These are phyloP conservation scores for Cryphonectria radicalis DNA, from an alignment of 2,329 filamentous ascomycete species.

Conservation along the genomic window DNA sequence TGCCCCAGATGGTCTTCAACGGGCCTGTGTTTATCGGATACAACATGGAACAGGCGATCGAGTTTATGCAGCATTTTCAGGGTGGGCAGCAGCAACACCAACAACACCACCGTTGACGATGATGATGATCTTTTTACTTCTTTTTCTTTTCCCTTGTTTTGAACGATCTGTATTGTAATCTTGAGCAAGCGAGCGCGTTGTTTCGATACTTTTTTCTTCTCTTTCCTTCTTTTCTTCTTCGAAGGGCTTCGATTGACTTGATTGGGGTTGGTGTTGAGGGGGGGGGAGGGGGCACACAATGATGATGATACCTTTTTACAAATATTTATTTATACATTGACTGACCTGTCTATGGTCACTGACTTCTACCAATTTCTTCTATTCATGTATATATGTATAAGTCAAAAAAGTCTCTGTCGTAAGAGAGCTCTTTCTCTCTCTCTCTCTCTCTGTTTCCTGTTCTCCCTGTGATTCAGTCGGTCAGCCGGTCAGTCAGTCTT, in stretches of 20 bases:
- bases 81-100: constrained; percentile 40
- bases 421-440: background rate
- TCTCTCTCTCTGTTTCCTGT: background rate
- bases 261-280: constrained; percentile 16
- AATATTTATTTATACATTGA: background rate
- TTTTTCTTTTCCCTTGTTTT: background rate
- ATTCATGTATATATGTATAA: background rate
- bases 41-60: constrained; percentile 78
- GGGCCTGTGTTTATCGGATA: constrained; percentile 96
- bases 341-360: background rate
- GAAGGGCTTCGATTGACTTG: background rate
- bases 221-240: background rate
- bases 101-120: constrained; percentile 31
- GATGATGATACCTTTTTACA: background rate
- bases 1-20: constrained; percentile 81
- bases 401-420: background rate
- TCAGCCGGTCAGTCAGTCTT: background rate
- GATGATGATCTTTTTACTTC: constrained; percentile 19
- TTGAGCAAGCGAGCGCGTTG: constrained; percentile 26
- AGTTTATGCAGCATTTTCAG: constrained; percentile 69
- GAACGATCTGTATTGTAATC: background rate
- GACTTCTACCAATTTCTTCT: background rate
- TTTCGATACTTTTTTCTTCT: background rate
- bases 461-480: background rate
- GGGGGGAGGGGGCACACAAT: too few species aligned